phyloP scores from a whole-genome alignment of 805 yeast genomes.

The Priceomyces medius region DNA sequence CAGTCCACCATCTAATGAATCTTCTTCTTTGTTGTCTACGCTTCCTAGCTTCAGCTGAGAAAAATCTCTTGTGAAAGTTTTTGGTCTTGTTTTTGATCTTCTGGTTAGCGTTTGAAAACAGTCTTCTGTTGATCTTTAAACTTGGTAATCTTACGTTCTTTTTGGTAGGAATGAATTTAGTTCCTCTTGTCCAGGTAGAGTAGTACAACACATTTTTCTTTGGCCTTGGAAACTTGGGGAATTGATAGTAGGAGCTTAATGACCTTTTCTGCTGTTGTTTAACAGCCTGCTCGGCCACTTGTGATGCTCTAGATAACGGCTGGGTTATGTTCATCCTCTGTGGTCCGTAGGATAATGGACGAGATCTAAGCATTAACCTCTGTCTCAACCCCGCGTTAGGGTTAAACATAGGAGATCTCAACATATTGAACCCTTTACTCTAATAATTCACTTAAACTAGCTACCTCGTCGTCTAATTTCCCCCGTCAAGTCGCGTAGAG shows the following conservation, averaged over 20 bases:
- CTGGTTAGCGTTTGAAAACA: slow-evolving; percentile 36
- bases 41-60: slow-evolving; percentile 42
- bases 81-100: slow-evolving; percentile 35
- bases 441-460: no score
- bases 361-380: slow-evolving; percentile 19
- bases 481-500: not conserved
- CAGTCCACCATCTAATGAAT: slow-evolving; percentile 53
- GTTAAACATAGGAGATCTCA: slow-evolving; percentile 21
- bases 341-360: slow-evolving; percentile 33
- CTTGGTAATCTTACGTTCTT: slow-evolving; percentile 17
- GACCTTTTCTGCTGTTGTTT: slow-evolving; percentile 19
- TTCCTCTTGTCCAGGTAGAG: slow-evolving; percentile 40
- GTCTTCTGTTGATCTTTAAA: slow-evolving; percentile 28
- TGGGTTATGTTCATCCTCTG: slow-evolving; percentile 39
- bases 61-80: slow-evolving; percentile 38
- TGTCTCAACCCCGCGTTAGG: slow-evolving; percentile 14
- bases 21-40: slow-evolving; percentile 39
- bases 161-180: slow-evolving; percentile 17
- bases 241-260: slow-evolving; percentile 35
- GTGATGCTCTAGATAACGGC: slow-evolving; percentile 43
- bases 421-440: slow-evolving; percentile 4
- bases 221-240: slow-evolving; percentile 58
- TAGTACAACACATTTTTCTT: slow-evolving; percentile 54
- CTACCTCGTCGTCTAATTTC: not conserved
- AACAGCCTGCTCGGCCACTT: slow-evolving; percentile 33